Conservation (phyloP, 768 basidiomycete species). For the Saitozyma sp. region DNA sequence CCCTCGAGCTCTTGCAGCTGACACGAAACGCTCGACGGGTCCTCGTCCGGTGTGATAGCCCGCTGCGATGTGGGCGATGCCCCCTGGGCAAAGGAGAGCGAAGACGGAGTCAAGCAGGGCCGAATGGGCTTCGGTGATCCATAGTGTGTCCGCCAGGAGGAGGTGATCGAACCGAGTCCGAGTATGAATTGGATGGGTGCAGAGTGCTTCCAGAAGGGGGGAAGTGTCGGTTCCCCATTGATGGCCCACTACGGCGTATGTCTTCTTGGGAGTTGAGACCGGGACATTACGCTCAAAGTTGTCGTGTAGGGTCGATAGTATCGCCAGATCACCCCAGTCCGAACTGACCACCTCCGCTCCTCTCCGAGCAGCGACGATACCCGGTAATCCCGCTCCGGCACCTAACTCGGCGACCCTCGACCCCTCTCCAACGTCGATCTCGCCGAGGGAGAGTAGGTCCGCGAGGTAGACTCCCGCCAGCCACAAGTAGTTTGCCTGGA, state of each 20-base stretch:
- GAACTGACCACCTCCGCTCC: slow-evolving; percentile 33
- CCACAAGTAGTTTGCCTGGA: slow-evolving; percentile 49
- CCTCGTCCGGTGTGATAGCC: slow-evolving; percentile 50
- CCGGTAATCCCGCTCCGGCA: slow-evolving; percentile 47
- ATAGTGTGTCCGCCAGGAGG: slow-evolving; percentile 47
- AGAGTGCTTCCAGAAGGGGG: slow-evolving; percentile 1
- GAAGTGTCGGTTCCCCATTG: slow-evolving; percentile 39
- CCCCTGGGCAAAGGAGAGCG: slow-evolving; percentile 21
- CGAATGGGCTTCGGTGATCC: slow-evolving; percentile 43
- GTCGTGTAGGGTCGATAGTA: slow-evolving; percentile 20
- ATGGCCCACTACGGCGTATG: slow-evolving; percentile 42
- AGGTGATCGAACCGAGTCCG: slow-evolving; percentile 36
- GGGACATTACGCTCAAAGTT: slow-evolving; percentile 20
- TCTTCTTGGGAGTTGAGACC: background rate
- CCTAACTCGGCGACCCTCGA: slow-evolving; percentile 43
- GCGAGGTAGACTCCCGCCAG: slow-evolving; percentile 42
- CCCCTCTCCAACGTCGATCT: slow-evolving; percentile 3
- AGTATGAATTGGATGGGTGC: background rate
- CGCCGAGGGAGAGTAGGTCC: slow-evolving; percentile 26
- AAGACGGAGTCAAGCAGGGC: slow-evolving; percentile 39
- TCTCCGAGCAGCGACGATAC: slow-evolving; percentile 24
- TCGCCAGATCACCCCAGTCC: slow-evolving; percentile 42
- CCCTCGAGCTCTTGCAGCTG: slow-evolving; percentile 18
- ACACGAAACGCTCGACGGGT: slow-evolving; percentile 41
- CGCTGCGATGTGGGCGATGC: slow-evolving; percentile 41